Evolutionary conservation across 192 early-diverging fungal species (phyloP), one percentile per base, ranked within the genome.

Genomic region (Martensiomyces pterosporus): DNA sequence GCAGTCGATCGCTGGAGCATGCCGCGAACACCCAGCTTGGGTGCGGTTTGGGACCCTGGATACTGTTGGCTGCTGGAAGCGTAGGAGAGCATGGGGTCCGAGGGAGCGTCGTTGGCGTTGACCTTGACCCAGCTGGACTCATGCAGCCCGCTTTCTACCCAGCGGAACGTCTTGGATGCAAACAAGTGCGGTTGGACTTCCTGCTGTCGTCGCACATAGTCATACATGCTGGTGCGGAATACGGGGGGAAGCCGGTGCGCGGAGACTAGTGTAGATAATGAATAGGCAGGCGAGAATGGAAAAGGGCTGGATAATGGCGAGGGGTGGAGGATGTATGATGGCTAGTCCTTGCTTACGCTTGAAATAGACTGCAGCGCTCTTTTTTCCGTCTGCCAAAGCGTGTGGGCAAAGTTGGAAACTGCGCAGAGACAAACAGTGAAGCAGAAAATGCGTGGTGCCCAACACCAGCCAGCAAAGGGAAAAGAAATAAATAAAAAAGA

Each of bases 191-290:
- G 59, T 48, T 74, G 70, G 42, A 58, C 57, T 52, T 74, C 70
- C 47, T 74, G 70, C 47, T 74, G 70, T 47, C 70, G 58, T 43
- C 70, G 70, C 50, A 74, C 70, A 50, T 66, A 74, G 42, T 74
- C 70, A 53, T 66, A 74, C 70, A 74, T 71, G 5, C 10, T 19
- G 21, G 10, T 14, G 29, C 12, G 17, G n/a, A n/a, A n/a, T n/a
- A n/a, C n/a, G n/a, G n/a, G n/a, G n/a, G n/a, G n/a, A n/a, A n/a
- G n/a, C n/a, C n/a, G n/a, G n/a, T n/a, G n/a, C n/a, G n/a, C n/a
- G n/a, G n/a, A n/a, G n/a, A n/a, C n/a, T n/a, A n/a, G n/a, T n/a
- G n/a, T n/a, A n/a, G 24, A 46, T 25, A 33, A 2, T 12, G 16
- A 25, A 4, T 2, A 46, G 25, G 14, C 6, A 25, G 23, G n/a